phyloP scores from a whole-genome alignment of 2,329 filamentous ascomycete species.

The Apiospora malaysiana region DNA sequence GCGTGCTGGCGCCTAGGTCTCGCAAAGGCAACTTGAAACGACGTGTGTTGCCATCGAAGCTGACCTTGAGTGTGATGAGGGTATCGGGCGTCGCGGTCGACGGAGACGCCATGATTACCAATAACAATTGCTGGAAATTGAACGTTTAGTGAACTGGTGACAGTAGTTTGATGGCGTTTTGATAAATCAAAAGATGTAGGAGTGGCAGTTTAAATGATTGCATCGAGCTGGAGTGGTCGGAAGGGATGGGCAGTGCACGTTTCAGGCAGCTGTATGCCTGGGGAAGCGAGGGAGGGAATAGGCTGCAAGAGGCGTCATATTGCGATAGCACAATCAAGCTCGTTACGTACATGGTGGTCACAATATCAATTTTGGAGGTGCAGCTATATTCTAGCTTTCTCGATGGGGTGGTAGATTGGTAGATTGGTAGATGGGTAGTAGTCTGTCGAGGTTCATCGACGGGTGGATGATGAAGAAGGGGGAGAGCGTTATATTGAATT shows the following conservation, averaged over 20 bases:
- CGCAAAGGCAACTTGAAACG: constrained; percentile 89
- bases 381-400: not conserved
- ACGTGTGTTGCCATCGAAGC: constrained; percentile 74
- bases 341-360: not conserved
- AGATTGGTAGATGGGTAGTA: not conserved
- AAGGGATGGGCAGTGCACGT: constrained; percentile 20
- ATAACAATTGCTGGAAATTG: constrained; percentile 1
- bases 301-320: constrained; percentile 5
- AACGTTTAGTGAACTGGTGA: constrained; percentile 7
- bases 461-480: not conserved
- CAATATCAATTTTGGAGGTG: not conserved
- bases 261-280: constrained; percentile 6
- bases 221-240: not conserved
- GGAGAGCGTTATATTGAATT: not conserved
- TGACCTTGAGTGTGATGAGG: constrained; percentile 84
- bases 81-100: constrained; percentile 62
- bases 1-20: constrained; percentile 75
- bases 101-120: constrained; percentile 44
- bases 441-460: not conserved
- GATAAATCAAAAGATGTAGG: not conserved
- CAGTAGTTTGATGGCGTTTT: not conserved
- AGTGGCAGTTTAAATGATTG: constrained; percentile 11
- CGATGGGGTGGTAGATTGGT: not conserved
- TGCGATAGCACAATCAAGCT: constrained; percentile 1
- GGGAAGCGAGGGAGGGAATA: constrained; percentile 17